Conservation (phyloP, 192 early-diverging fungal species). For the Coemansia sp. region DNA sequence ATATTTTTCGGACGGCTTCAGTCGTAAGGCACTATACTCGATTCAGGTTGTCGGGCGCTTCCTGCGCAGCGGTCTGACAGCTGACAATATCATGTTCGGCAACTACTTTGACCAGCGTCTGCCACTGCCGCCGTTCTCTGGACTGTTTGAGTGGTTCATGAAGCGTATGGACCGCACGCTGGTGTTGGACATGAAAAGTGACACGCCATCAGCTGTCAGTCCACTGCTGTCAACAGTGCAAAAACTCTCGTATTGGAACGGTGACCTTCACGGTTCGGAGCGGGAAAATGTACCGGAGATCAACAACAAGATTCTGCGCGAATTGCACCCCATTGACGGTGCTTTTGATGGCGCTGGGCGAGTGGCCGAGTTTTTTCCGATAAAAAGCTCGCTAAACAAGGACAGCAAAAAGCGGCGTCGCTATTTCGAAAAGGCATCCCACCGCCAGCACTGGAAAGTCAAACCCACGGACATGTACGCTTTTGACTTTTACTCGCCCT, state of each 20-base stretch:
- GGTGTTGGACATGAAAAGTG: constrained; percentile 52
- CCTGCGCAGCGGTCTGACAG: constrained; percentile 33
- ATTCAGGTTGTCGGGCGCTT: constrained; percentile 55
- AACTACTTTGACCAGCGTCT: constrained; percentile 55
- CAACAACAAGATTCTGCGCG: constrained; percentile 54
- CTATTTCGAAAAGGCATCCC: constrained; percentile 51
- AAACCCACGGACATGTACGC: constrained; percentile 47
- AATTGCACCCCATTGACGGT: constrained; percentile 48
- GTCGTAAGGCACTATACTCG: constrained; percentile 53
- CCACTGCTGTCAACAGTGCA: constrained; percentile 52
- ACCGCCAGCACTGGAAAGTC: constrained; percentile 44
- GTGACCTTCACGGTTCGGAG: constrained; percentile 40
- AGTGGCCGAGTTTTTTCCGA: constrained; percentile 51
- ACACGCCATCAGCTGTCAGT: constrained; percentile 52
- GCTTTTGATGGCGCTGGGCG: constrained; percentile 45
- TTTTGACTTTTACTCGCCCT: constrained; percentile 55
- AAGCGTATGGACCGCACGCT: constrained; percentile 55
- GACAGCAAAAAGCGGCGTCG: constrained; percentile 55
- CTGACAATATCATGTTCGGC: constrained; percentile 55
- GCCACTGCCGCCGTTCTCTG: constrained; percentile 52
- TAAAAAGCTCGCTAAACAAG: constrained; percentile 47
- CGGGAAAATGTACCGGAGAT: constrained; percentile 33
- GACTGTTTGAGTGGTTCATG: constrained; percentile 57
- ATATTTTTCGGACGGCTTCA: constrained; percentile 53
- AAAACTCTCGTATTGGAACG: constrained; percentile 54